Evolutionary conservation across 2,329 filamentous ascomycete genomes (phyloP), one percentile per base, ranked within the genome.

Genomic region (Pseudogymnoascus sp.): DNA sequence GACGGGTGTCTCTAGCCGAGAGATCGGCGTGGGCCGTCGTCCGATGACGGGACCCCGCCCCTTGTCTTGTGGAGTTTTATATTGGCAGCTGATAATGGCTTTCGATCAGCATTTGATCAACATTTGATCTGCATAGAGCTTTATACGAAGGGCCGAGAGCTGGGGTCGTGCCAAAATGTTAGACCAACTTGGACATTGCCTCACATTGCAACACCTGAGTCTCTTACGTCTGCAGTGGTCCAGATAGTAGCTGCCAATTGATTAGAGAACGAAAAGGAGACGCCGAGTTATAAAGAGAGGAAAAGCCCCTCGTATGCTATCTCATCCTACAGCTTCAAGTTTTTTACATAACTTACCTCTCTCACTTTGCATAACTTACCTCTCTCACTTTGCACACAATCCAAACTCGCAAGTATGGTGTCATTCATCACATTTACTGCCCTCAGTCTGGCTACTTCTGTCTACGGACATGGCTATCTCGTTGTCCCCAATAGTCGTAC

Each of bases 381-480:
- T 30, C 43, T 30, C 20, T 18, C 2, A 18, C 18, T 18, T 18
- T 18, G 18, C 18, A 18, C 18, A 18, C 18, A 18, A 18, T 18
- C 18, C 18, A 18, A 18, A 18, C 18, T 18, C 18, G 18, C 18
- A 18, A 18, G 18, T 33, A 54, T 54, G 47, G 28, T 20, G 16
- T n/a, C 47, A 33, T n/a, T 54, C 47, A 33, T 54, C 47, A 18
- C 47, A n/a, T 54, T 54, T 18, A 54, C n/a, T 11, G 47, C 47
- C 28, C 25, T 54, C n/a, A 54, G 47, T 28, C 25, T 54, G 6
- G 47, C 25, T 33, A 33, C 47, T 9, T 54, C 64, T 43, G 67
- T 69, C 50, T 65, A 70, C 50, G 77, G 75, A 5, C 78, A 81
- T 67, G 78, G 78, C 6, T 81, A 81, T 62, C 59, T 80, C 38